These are phyloP conservation scores for Casuarina cunninghamiana DNA, from an alignment of 306 rosid species.

Conservation along the genomic window DNA sequence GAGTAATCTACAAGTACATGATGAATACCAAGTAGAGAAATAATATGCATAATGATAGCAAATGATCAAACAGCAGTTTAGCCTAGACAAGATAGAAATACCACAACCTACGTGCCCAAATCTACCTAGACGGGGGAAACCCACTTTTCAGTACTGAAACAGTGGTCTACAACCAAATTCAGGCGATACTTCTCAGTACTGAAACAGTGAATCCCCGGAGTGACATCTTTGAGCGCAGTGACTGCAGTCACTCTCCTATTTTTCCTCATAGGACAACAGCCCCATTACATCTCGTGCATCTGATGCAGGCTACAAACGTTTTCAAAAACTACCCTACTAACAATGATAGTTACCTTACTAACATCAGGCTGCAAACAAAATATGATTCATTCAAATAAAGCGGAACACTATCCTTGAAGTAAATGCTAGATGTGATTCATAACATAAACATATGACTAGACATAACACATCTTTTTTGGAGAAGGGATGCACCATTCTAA, in stretches of 20 bases:
- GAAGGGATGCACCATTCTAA: not conserved
- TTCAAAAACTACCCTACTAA: not conserved
- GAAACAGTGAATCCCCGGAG: not conserved
- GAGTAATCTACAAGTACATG: not conserved
- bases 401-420: not conserved
- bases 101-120: not conserved
- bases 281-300: not conserved
- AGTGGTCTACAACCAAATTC: not conserved
- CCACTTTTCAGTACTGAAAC: not conserved
- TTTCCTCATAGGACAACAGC: not conserved
- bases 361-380: not conserved
- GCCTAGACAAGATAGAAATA: not conserved
- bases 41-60: not conserved
- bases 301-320: not conserved
- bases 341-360: not conserved
- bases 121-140: not conserved
- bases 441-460: not conserved
- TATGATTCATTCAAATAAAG: not conserved
- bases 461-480: not conserved
- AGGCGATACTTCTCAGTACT: not conserved
- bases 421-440: not conserved
- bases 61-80: not conserved
- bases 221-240: not conserved
- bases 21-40: not conserved
- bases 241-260: not conserved